Conservation (phyloP, 139 green algal genomes). For the Picochlorum sp. region DNA sequence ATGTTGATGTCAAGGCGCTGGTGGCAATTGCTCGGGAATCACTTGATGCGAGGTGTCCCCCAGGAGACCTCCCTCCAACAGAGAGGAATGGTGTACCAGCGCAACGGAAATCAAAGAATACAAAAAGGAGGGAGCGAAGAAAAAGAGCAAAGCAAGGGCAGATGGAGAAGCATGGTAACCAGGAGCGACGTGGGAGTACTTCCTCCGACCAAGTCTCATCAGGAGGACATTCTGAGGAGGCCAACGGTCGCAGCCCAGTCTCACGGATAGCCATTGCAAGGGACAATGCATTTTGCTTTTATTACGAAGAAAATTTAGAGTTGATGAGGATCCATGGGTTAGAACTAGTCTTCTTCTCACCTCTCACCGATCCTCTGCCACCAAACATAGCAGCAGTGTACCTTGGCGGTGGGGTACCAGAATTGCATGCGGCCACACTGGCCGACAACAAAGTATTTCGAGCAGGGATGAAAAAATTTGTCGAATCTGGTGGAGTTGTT, state of each 20-base stretch:
- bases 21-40: conserved; percentile 33
- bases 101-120: too few species aligned
- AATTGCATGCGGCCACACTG: conserved; percentile 56
- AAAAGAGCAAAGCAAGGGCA: too few species aligned
- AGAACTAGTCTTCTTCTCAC: conserved; percentile 85
- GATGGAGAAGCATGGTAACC: too few species aligned
- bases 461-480: conserved; percentile 66
- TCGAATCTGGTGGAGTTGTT: conserved; percentile 69
- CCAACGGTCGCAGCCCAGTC: background rate
- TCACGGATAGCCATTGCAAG: conserved; percentile 63
- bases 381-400: conserved; percentile 64
- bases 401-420: conserved; percentile 73
- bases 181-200: background rate
- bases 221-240: background rate
- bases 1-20: conserved; percentile 54
- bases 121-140: too few species aligned
- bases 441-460: conserved; percentile 54
- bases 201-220: background rate
- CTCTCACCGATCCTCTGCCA: conserved; percentile 76
- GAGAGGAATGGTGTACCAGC: too few species aligned
- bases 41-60: too few species aligned
- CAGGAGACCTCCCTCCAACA: too few species aligned
- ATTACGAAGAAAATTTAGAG: conserved; percentile 63
- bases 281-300: conserved; percentile 78
- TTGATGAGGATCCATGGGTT: conserved; percentile 55